These are phyloP conservation scores for Mollisia scopiformis DNA, from an alignment of 2,329 filamentous ascomycete species.

Conservation along the genomic window DNA sequence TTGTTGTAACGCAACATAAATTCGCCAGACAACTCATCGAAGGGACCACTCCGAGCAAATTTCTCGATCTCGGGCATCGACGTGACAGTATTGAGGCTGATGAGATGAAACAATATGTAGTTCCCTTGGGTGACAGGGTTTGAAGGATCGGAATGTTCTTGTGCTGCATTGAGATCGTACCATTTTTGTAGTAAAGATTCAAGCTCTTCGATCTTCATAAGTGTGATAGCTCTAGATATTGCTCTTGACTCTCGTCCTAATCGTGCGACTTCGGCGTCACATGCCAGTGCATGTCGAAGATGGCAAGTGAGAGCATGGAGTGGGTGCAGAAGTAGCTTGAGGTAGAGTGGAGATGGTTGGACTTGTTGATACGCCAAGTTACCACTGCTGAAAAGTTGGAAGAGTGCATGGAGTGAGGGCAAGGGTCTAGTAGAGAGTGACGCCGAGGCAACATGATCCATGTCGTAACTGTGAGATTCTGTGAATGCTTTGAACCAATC, in stretches of 20 bases:
- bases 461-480: constrained; percentile 25
- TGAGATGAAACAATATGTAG: constrained; percentile 70
- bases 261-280: constrained; percentile 58
- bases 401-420: neutral
- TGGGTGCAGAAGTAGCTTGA: constrained; percentile 68
- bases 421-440: neutral
- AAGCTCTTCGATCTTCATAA: neutral
- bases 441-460: neutral
- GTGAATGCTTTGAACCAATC: constrained; percentile 52
- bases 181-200: neutral
- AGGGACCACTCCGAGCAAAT: constrained; percentile 62
- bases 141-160: neutral
- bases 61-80: constrained; percentile 69
- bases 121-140: constrained; percentile 64
- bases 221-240: neutral
- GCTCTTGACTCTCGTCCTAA: neutral
- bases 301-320: constrained; percentile 67
- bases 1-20: neutral
- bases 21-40: constrained; percentile 46
- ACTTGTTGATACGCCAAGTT: neutral
- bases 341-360: constrained; percentile 53
- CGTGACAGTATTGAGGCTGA: constrained; percentile 69
- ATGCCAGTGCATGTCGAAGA: constrained; percentile 64
- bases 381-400: neutral
- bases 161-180: neutral